These are phyloP conservation scores for Marasmius tenuissimus DNA, from an alignment of 1,284 basidiomycete genomes.

Conservation along the genomic window DNA sequence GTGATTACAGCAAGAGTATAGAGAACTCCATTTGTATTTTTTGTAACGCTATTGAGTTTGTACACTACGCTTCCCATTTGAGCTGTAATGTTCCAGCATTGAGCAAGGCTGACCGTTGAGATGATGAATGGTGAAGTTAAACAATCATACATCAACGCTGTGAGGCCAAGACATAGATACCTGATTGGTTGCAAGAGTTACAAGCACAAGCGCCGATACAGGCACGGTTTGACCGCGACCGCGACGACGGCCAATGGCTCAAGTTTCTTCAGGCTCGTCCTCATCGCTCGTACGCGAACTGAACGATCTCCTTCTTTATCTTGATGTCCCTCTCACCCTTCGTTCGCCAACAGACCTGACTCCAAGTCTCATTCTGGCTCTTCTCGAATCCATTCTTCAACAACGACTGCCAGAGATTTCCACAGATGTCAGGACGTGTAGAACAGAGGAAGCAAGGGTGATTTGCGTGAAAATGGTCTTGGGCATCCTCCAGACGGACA, in stretches of 20 bases:
- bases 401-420: not conserved
- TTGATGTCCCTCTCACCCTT: not conserved
- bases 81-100: no score
- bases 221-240: no score
- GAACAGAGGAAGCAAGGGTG: not conserved
- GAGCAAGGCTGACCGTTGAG: no score
- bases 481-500: not conserved
- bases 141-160: no score
- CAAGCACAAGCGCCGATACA: no score
- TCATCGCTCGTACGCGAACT: not conserved
- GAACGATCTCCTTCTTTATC: not conserved
- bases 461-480: conserved; percentile 1
- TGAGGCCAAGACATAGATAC: no score
- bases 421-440: not conserved
- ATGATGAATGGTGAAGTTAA: no score
- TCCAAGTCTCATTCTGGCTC: not conserved
- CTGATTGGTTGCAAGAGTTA: no score
- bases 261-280: not conserved
- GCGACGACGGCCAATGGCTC: no score
- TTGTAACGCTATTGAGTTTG: not conserved
- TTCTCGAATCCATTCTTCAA: not conserved
- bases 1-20: not conserved
- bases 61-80: no score
- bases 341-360: not conserved
- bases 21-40: not conserved